Conservation (phyloP, 805 yeast species). For the Wickerhamomyces alni region DNA sequence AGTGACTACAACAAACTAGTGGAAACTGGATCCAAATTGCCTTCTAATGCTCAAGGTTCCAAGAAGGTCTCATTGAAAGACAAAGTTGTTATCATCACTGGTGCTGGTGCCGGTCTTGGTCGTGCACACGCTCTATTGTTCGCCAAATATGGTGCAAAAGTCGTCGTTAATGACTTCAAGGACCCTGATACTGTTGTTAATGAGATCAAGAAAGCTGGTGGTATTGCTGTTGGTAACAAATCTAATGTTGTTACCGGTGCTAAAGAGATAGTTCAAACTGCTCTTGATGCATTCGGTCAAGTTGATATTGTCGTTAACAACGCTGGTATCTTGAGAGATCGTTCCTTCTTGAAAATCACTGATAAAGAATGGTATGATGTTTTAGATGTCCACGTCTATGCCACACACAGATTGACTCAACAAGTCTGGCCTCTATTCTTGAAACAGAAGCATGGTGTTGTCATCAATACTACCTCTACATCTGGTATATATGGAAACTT, state of each 20-base stretch:
- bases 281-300: conserved; percentile 69
- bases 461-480: conserved; percentile 88
- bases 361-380: conserved; percentile 81
- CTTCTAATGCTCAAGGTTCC: conserved; percentile 53
- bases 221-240: conserved; percentile 75
- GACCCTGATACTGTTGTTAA: conserved; percentile 70
- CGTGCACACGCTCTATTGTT: conserved; percentile 79
- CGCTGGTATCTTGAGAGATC: conserved; percentile 92
- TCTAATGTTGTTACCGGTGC: conserved; percentile 79
- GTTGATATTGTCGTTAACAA: conserved; percentile 85
- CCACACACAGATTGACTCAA: conserved; percentile 75
- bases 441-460: conserved; percentile 73
- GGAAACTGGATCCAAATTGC: conserved; percentile 43
- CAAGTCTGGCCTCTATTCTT: conserved; percentile 90
- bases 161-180: conserved; percentile 85
- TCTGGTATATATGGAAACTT: conserved; percentile 97
- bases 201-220: conserved; percentile 69
- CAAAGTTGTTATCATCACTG: conserved; percentile 88
- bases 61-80: conserved; percentile 58
- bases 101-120: conserved; percentile 95
- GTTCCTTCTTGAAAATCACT: conserved; percentile 78
- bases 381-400: conserved; percentile 72
- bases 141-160: conserved; percentile 91
- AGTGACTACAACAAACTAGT: conserved; percentile 64
- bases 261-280: conserved; percentile 68